Evolutionary conservation across 208 protist species (phyloP).

Genomic region (Crithidia thermophila): DNA sequence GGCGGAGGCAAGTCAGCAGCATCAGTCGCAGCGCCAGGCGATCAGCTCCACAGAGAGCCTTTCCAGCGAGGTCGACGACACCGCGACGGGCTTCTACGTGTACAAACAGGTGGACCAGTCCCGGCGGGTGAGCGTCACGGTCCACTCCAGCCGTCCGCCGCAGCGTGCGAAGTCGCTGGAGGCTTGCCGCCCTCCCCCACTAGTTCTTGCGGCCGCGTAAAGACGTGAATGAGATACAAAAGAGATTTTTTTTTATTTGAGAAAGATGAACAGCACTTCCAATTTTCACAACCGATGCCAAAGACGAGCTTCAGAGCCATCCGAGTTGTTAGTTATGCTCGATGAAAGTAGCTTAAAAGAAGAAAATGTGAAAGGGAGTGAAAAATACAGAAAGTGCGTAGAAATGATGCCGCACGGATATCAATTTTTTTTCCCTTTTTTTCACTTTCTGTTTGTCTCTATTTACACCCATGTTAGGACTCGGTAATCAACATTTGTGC

Average conservation of each 20-base stretch:
- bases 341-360: too few relatives aligned
- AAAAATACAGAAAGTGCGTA: too few relatives aligned
- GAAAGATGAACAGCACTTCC: not conserved
- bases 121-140: constrained; percentile 1
- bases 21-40: not conserved
- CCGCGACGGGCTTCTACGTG: constrained; percentile 31
- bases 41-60: constrained; percentile 3
- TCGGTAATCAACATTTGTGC: too few relatives aligned
- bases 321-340: too few relatives aligned
- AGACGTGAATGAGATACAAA: not conserved
- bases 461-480: too few relatives aligned
- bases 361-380: too few relatives aligned
- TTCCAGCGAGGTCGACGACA: constrained; percentile 4
- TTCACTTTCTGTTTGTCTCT: too few relatives aligned
- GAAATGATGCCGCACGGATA: too few relatives aligned
- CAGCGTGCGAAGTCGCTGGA: constrained; percentile 38
- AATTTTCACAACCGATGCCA: too few relatives aligned
- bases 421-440: too few relatives aligned
- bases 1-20: constrained; percentile 7
- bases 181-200: constrained; percentile 34
- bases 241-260: not conserved
- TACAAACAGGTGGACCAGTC: constrained; percentile 24
- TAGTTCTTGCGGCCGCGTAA: constrained; percentile 7
- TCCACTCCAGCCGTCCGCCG: constrained; percentile 28
- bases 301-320: too few relatives aligned